Evolutionary conservation across 345 rosid species (phyloP).

Genomic region (Camelina sativa): DNA sequence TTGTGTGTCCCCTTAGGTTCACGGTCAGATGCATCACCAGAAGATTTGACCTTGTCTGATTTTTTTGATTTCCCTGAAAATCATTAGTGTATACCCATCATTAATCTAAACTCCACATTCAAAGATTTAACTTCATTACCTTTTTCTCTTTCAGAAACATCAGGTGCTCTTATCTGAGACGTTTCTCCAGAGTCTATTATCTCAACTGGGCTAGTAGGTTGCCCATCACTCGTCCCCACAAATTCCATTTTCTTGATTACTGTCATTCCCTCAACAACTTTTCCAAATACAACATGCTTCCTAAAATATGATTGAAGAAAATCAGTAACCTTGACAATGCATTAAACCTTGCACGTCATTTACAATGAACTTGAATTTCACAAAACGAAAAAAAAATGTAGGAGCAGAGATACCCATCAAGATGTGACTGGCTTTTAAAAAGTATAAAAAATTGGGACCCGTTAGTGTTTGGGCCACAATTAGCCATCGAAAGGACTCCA

Average conservation of each 20-base stretch:
- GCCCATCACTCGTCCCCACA: conserved; percentile 70
- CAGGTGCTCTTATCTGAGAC: conserved; percentile 53
- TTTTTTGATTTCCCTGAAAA: conserved; percentile 69
- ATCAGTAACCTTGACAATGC: conserved; percentile 28
- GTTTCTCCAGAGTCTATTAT: conserved; percentile 77
- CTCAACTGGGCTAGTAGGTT: conserved; percentile 64
- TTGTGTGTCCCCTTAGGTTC: conserved; percentile 50
- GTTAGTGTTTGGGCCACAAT: conserved; percentile 87
- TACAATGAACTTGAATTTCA: conserved; percentile 7
- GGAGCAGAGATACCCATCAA: conserved; percentile 72
- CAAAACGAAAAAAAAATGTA: conserved; percentile 21
- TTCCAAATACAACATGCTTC: conserved; percentile 98
- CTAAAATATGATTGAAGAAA: conserved; percentile 48
- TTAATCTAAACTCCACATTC: conserved; percentile 24
- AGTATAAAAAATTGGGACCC: conserved; percentile 96
- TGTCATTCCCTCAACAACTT: conserved; percentile 82
- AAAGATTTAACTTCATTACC: conserved; percentile 47
- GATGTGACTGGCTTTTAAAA: conserved; percentile 84
- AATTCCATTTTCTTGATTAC: conserved; percentile 78
- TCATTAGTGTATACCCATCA: conserved; percentile 9
- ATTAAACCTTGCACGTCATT: conserved; percentile 3
- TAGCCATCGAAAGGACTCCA: conserved; percentile 96
- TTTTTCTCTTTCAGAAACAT: conserved; percentile 54
- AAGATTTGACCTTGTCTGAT: conserved; percentile 52
- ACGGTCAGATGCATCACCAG: conserved; percentile 62